Evolutionary conservation across 768 basidiomycete genomes (phyloP).

Genomic region (Nidularia pulvinata): DNA sequence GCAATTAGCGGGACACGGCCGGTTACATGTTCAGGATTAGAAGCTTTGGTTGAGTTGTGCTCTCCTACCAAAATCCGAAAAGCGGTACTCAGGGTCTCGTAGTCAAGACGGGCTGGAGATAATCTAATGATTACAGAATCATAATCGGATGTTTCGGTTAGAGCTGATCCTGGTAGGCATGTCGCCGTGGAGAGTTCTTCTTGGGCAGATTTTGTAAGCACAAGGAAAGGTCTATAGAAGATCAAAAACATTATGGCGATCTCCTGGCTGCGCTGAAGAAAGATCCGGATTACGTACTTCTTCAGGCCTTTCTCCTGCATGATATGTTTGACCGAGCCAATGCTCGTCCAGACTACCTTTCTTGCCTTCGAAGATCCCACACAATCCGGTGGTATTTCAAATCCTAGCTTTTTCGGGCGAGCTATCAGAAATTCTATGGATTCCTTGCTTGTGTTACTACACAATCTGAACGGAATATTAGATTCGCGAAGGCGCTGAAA

Average conservation of each 20-base stretch:
- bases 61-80: conserved; percentile 63
- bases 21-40: not conserved
- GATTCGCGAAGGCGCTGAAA: conserved; percentile 30
- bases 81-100: conserved; percentile 58
- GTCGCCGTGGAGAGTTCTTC: conserved; percentile 31
- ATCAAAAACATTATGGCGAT: no score
- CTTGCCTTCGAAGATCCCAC: not conserved
- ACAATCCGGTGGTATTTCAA: conserved; percentile 29
- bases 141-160: conserved; percentile 19
- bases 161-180: not conserved
- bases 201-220: conserved; percentile 50
- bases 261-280: not conserved
- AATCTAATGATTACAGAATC: conserved; percentile 71
- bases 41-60: conserved; percentile 2
- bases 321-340: conserved; percentile 53
- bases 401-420: conserved; percentile 45
- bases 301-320: conserved; percentile 37
- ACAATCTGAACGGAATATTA: conserved; percentile 46
- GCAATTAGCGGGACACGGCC: conserved; percentile 44
- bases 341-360: conserved; percentile 61
- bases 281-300: conserved; percentile 28
- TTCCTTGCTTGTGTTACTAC: conserved; percentile 75
- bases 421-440: conserved; percentile 41
- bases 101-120: conserved; percentile 49
- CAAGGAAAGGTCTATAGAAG: conserved; percentile 57